Evolutionary conservation across 1,139 yeast species (phyloP).

Genomic region (Suhomyces anneliseae): DNA sequence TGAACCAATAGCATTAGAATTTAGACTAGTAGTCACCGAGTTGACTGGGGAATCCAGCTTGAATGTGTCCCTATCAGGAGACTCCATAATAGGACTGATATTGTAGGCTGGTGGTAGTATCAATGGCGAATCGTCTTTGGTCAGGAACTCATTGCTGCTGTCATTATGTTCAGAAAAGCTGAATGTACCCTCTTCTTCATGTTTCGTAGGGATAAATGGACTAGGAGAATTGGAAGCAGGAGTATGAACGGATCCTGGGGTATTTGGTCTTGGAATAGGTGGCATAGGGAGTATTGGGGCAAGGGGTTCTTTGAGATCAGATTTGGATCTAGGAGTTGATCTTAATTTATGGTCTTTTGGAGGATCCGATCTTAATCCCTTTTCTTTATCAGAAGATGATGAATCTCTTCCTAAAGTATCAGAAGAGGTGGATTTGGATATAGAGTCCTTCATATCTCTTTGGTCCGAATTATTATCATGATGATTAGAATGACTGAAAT

Average conservation of each 20-base stretch:
- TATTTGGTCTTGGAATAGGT: too few relatives aligned
- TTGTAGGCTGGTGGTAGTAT: slow-evolving; percentile 5
- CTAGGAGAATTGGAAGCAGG: background rate
- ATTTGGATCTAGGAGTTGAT: too few relatives aligned
- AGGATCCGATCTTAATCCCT: too few relatives aligned
- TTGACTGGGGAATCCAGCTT: slow-evolving; percentile 4
- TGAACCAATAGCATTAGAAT: slow-evolving; percentile 28
- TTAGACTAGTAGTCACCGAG: slow-evolving; percentile 13
- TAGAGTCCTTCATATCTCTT: too few relatives aligned
- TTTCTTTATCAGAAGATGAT: too few relatives aligned
- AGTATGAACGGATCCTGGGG: background rate
- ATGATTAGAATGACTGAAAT: background rate
- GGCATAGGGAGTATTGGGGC: too few relatives aligned
- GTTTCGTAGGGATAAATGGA: background rate
- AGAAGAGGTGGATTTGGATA: too few relatives aligned
- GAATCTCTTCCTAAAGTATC: too few relatives aligned
- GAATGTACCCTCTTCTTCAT: slow-evolving; percentile 12
- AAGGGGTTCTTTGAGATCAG: too few relatives aligned
- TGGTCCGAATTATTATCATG: background rate
- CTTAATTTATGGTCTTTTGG: too few relatives aligned
- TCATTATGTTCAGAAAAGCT: slow-evolving; percentile 30
- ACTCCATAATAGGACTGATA: slow-evolving; percentile 15
- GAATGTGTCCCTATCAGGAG: slow-evolving; percentile 11
- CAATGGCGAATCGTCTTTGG: background rate
- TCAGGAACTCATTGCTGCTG: slow-evolving; percentile 25